A percentile compares a stretch with the other conserved stretches of the same genome.
Conservation (phyloP, 1,284 basidiomycete species). For the Polyporus tsugae region DNA sequence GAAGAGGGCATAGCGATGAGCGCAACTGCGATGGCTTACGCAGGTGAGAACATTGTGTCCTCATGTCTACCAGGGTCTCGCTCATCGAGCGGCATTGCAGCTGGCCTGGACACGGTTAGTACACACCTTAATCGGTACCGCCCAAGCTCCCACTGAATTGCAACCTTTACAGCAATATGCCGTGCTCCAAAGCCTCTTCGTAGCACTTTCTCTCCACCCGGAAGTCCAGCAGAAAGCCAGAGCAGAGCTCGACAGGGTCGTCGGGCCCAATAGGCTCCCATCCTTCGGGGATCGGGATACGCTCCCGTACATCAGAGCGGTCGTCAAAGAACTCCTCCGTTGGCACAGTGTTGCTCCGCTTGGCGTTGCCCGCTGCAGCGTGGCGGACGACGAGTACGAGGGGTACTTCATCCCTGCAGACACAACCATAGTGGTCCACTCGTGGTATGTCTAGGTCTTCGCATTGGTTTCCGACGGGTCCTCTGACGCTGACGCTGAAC, state of each 20-base stretch:
- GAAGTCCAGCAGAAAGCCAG: constrained; percentile 39
- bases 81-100: constrained; percentile 8
- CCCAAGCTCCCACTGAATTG: neutral
- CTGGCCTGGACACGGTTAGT: constrained; percentile 32
- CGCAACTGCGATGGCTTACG: constrained; percentile 12
- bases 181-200: constrained; percentile 34
- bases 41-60: constrained; percentile 4
- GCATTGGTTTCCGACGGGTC: neutral
- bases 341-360: constrained; percentile 32
- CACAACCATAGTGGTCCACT: constrained; percentile 20
- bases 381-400: constrained; percentile 33
- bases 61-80: neutral
- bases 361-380: constrained; percentile 26
- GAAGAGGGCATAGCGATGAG: constrained; percentile 18
- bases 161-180: constrained; percentile 30
- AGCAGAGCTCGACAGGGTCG: constrained; percentile 38
- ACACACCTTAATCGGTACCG: neutral
- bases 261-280: constrained; percentile 38
- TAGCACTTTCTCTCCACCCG: constrained; percentile 38
- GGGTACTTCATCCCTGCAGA: constrained; percentile 35
- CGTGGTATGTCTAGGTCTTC: constrained; percentile 20
- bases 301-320: constrained; percentile 41
- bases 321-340: constrained; percentile 39
- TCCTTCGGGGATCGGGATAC: constrained; percentile 34
- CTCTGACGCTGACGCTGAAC: neutral